Evolutionary conservation across 805 yeast genomes (phyloP), one percentile per base, ranked within the genome.

Genomic region (Monosporozyma unispora): DNA sequence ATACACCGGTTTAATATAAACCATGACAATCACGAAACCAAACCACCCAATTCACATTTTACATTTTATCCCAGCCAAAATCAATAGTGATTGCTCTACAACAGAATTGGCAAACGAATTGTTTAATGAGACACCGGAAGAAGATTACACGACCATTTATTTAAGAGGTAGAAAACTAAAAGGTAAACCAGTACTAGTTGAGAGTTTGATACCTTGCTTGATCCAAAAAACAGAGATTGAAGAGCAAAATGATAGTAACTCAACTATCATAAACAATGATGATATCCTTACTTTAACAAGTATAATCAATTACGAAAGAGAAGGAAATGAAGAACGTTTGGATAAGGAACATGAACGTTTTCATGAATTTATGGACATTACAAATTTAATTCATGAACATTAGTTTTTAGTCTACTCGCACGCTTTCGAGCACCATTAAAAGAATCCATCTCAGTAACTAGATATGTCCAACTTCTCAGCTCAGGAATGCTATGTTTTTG

Each of bases 241-340:
- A 4, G 28, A 8, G 16, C 14, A 7, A 14, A n/a, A 45, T 10
- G 44, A 46, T 28, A 37, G 9, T 2, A 16, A 27, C 21, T 7
- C 28, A 9, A 28, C 21, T 16, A 39, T 40, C 3, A 27, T 31
- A 6, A 22, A 19, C 5, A 38, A 23, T 11, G 7, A n/a, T n/a
- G 10, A 16, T 12, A 19, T 16, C 14, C 18, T 27, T 14, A 46
- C 10, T 3, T 11, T 48, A 27, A 21, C 35, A 2, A 37, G 47
- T 8, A 28, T 63, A 7, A 39, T 54, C 3, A 68, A 71, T 56
- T 70, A 60, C 51, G 74, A 70, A 51, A 63, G 74, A 49, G 74
- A 70, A 42, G 74, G 74, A 1, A 64, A 64, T 47, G 59, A 58
- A 14, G 45, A 50, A 10, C 52, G 64, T 19, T 50, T 60, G 14